phyloP scores from a whole-genome alignment of 1,284 basidiomycete genomes.

The Pisolithus thermaeus region DNA sequence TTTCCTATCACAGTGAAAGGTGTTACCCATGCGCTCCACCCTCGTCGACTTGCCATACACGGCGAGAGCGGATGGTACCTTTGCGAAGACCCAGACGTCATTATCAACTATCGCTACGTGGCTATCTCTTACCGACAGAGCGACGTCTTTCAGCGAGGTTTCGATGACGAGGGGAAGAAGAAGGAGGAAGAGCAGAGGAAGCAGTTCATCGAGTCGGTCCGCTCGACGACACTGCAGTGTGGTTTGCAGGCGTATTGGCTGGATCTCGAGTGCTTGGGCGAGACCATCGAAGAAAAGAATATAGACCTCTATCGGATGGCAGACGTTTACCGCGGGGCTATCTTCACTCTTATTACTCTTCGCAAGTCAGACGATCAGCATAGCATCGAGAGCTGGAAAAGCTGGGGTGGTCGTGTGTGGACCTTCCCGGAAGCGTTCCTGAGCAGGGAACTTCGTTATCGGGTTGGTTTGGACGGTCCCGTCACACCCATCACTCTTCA shows the following conservation, averaged over 20 bases:
- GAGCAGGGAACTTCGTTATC: conserved; percentile 11
- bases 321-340: conserved; percentile 13
- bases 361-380: conserved; percentile 2
- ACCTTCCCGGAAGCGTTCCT: conserved; percentile 15
- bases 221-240: not conserved
- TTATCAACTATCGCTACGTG: conserved; percentile 7
- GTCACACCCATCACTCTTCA: conserved; percentile 2
- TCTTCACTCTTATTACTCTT: conserved; percentile 12
- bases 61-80: conserved; percentile 4
- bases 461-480: conserved; percentile 6
- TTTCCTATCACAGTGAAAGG: not conserved
- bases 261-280: conserved; percentile 14
- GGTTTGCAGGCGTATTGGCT: conserved; percentile 13
- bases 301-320: conserved; percentile 16
- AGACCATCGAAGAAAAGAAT: conserved; percentile 13
- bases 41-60: conserved; percentile 9
- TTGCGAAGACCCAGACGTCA: not conserved
- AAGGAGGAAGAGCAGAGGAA: conserved; percentile 4
- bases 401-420: conserved; percentile 17
- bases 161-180: not conserved
- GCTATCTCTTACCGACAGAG: conserved; percentile 12
- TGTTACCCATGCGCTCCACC: conserved; percentile 12
- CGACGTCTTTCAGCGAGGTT: conserved; percentile 9
- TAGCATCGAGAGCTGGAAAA: conserved; percentile 8
- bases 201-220: conserved; percentile 8